Evolutionary conservation across 176 grass and related monocot species (phyloP).

Genomic region (Rhipidocladum racemiflorum): DNA sequence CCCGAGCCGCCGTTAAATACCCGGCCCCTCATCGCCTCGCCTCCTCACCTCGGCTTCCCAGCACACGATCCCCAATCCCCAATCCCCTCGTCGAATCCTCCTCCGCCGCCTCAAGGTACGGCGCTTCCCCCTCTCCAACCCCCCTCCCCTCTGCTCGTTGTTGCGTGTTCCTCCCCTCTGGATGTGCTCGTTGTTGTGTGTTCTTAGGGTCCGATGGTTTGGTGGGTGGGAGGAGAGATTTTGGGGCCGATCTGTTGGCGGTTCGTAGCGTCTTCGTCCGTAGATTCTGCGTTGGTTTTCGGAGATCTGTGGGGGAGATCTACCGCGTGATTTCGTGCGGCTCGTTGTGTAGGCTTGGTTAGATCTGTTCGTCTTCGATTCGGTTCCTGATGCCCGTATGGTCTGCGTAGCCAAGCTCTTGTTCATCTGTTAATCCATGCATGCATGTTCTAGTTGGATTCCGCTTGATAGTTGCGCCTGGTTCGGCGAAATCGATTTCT

Average conservation of each 20-base stretch:
- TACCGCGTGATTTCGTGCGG: background rate
- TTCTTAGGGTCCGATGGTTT: background rate
- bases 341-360: background rate
- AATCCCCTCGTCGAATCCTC: conserved; percentile 1
- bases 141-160: background rate
- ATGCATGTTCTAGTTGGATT: background rate
- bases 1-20: conserved; percentile 12
- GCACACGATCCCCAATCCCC: background rate
- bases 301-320: background rate
- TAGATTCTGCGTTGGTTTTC: background rate
- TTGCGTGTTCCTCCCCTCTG: background rate
- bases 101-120: conserved; percentile 26
- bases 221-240: background rate
- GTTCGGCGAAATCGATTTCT: background rate
- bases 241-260: background rate
- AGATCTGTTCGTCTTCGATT: background rate
- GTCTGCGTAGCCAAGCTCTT: background rate
- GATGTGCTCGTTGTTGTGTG: no score
- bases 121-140: background rate
- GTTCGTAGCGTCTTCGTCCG: background rate
- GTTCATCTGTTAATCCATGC: background rate
- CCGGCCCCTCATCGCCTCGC: background rate
- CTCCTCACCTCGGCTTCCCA: background rate
- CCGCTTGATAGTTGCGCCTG: background rate
- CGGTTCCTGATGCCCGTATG: background rate